These are phyloP conservation scores for Fusarium nygamai DNA, from an alignment of 2,329 filamentous ascomycete genomes.

Conservation along the genomic window DNA sequence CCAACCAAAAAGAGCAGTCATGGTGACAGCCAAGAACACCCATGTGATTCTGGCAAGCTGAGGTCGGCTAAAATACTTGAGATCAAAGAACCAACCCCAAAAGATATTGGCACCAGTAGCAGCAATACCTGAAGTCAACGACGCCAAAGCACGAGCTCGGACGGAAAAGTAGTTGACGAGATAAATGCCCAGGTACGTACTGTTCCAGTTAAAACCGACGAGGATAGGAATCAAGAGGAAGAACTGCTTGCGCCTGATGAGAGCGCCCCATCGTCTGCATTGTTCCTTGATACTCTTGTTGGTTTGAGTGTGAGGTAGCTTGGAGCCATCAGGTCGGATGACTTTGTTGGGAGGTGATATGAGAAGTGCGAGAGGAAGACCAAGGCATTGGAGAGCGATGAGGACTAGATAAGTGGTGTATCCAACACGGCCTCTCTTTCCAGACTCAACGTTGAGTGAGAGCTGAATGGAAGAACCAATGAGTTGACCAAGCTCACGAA, in stretches of 20 bases:
- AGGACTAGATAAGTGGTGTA: conserved; percentile 41
- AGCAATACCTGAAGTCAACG: conserved; percentile 56
- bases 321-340: conserved; percentile 34
- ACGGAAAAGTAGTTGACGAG: conserved; percentile 63
- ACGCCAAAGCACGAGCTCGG: conserved; percentile 56
- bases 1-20: conserved; percentile 58
- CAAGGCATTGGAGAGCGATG: conserved; percentile 40
- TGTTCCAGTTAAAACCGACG: conserved; percentile 61
- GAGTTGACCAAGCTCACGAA: conserved; percentile 62
- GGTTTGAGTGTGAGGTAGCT: conserved; percentile 10
- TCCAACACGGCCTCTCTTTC: conserved; percentile 44
- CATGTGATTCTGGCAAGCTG: conserved; percentile 56
- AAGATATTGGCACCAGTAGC: conserved; percentile 58
- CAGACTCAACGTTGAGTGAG: conserved; percentile 56
- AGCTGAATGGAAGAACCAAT: conserved; percentile 62
- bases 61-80: conserved; percentile 53
- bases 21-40: conserved; percentile 51
- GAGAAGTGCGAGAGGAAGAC: conserved; percentile 37
- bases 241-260: conserved; percentile 57
- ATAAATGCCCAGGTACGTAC: conserved; percentile 62
- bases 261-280: conserved; percentile 39
- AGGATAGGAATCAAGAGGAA: conserved; percentile 60
- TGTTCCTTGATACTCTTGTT: conserved; percentile 32
- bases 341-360: conserved; percentile 39
- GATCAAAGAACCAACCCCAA: conserved; percentile 62